phyloP scores from a whole-genome alignment of 495 filamentous ascomycete genomes.

The Astrothelium subdiscretum region DNA sequence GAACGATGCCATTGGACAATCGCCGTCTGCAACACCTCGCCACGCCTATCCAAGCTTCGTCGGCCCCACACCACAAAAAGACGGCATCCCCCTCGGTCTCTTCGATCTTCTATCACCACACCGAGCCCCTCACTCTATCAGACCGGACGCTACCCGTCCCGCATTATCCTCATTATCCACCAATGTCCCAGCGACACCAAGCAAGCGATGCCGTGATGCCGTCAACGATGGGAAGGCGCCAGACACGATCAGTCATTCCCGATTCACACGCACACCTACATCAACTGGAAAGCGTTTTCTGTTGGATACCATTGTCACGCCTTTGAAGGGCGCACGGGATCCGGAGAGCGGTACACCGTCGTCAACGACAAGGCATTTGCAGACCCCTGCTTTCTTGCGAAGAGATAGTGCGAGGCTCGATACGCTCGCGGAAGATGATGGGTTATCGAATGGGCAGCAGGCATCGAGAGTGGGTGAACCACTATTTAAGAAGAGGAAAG shows the following conservation, averaged over 20 bases:
- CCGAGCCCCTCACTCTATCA: constrained; percentile 17
- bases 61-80: constrained; percentile 83
- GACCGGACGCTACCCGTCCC: not conserved
- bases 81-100: constrained; percentile 77
- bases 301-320: constrained; percentile 57
- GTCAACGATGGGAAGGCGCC: not conserved
- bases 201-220: constrained; percentile 18
- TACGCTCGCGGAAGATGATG: constrained; percentile 35
- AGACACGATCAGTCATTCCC: constrained; percentile 7
- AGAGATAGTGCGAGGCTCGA: constrained; percentile 37
- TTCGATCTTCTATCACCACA: constrained; percentile 63
- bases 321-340: constrained; percentile 26
- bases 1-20: not conserved
- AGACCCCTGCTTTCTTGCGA: constrained; percentile 68
- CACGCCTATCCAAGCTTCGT: constrained; percentile 28
- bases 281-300: constrained; percentile 50
- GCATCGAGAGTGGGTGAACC: constrained; percentile 1
- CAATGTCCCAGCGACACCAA: constrained; percentile 28
- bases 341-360: constrained; percentile 32
- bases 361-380: constrained; percentile 40
- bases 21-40: constrained; percentile 5
- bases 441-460: constrained; percentile 3
- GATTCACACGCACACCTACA: constrained; percentile 47
- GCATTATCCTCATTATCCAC: constrained; percentile 1
- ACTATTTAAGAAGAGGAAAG: constrained; percentile 44